Conservation (phyloP, 73 alveolate genomes). For the Uronychia binucleata region DNA sequence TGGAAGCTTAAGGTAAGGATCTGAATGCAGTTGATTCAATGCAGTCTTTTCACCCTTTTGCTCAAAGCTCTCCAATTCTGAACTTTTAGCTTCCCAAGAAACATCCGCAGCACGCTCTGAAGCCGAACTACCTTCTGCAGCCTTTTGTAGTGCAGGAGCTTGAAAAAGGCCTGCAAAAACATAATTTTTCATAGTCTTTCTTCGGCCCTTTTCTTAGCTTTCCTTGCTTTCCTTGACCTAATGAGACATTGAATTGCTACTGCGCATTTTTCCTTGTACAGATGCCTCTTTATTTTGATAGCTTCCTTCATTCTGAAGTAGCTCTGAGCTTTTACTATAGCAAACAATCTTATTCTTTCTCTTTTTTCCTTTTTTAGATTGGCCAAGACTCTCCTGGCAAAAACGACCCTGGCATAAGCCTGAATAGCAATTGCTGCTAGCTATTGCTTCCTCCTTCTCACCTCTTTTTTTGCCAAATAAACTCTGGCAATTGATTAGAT, state of each 20-base stretch:
- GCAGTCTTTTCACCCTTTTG: no score
- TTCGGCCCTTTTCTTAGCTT: no score
- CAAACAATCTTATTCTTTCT: not conserved
- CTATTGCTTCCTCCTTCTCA: no score
- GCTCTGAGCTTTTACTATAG: not conserved
- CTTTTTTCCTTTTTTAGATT: not conserved
- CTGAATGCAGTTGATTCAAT: no score
- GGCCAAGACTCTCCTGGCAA: not conserved
- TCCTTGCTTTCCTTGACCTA: not conserved
- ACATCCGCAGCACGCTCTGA: no score
- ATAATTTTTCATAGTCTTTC: no score
- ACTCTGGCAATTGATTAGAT: constrained; percentile 7
- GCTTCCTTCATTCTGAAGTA: not conserved
- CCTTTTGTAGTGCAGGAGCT: no score
- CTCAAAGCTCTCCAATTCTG: no score
- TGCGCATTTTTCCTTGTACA: not conserved
- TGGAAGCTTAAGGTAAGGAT: no score
- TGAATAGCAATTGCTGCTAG: not conserved
- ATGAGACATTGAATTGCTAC: not conserved
- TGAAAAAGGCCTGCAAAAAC: no score
- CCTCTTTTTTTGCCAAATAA: constrained; percentile 9
- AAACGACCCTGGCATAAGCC: not conserved
- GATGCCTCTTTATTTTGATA: not conserved
- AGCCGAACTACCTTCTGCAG: no score
- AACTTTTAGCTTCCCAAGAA: no score